Evolutionary conservation across 2,329 filamentous ascomycete genomes (phyloP), one percentile per base, ranked within the genome.

Genomic region (Trematosphaeria pertusa): DNA sequence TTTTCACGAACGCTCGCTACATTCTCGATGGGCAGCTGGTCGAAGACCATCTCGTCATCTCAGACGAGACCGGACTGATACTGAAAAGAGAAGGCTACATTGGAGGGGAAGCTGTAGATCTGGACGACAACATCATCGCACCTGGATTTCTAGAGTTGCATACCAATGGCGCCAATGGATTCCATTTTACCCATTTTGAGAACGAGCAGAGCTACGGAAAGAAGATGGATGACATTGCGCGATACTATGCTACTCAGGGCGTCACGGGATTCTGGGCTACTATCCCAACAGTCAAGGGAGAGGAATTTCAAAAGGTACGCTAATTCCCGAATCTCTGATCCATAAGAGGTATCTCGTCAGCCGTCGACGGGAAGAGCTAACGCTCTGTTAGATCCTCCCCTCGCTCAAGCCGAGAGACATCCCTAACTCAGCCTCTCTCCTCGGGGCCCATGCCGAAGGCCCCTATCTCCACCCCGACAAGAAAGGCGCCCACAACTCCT

Each of bases 381-480:
- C 33, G 14, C 12, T 21, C 6, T 19, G n/a, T 3, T 51, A 76
- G 78, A 76, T 80, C 30, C 71, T 82, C 3, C 78, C 80, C 0
- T 73, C 68, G 17, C 68, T 82, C 3, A 60, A 55, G 17, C 78
- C 80, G 11, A 69, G 73, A 17, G 58, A 70, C 9, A 73, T 77
- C 38, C 48, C 69, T 8, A 54, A 62, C 11, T 73, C 73, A 4
- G 80, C 81, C n/a, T 73, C 75, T 14, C 70, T 83, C 5, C 73
- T 83, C 1, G 81, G 81, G 21, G 79, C 79, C n/a, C 81, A 83
- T 56, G 73, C 74, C 14, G 81, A 83, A 73, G 81, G 81, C 2
- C 81, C 81, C 6, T 83, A 80, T 56, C 74, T 84, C 5, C 73
- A 77, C 48, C 74, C 78, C 1, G 64, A 67, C 3, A 83, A 82